Conservation (phyloP, 106 monocot genomes). For the Apostasia shenzhenica region DNA sequence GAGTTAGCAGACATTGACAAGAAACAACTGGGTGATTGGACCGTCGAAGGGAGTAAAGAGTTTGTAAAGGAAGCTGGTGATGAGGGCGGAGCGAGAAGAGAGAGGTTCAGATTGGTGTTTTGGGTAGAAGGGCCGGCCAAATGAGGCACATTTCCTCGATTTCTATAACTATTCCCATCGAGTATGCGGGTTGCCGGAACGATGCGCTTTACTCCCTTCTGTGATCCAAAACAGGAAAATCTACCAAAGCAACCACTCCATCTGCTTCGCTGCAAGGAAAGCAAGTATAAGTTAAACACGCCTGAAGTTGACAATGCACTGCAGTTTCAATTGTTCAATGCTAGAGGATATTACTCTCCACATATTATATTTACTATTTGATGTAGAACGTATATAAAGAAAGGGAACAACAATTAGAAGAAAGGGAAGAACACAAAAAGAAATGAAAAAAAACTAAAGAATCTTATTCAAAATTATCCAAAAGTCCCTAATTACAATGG, state of each 20-base stretch:
- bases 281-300: conserved; percentile 7
- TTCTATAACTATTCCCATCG: conserved; percentile 45
- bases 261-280: conserved; percentile 37
- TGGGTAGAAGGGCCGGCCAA: conserved; percentile 45
- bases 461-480: too few relatives aligned
- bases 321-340: too few relatives aligned
- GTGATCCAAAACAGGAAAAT: conserved; percentile 84
- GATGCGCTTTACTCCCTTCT: conserved; percentile 77
- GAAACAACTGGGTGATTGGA: conserved; percentile 82
- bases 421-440: too few relatives aligned
- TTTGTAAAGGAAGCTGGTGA: conserved; percentile 95
- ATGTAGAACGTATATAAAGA: too few relatives aligned
- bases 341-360: too few relatives aligned
- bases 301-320: too few relatives aligned
- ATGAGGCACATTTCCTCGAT: conserved; percentile 44
- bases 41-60: conserved; percentile 86
- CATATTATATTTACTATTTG: too few relatives aligned
- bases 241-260: conserved; percentile 82
- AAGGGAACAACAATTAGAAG: too few relatives aligned
- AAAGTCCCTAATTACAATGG: too few relatives aligned
- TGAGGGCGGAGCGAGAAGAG: conserved; percentile 94
- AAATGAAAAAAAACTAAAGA: too few relatives aligned
- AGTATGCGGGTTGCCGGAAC: conserved; percentile 89
- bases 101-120: conserved; percentile 45
- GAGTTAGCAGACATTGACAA: conserved; percentile 80